These are phyloP conservation scores for Colletotrichum orbiculare DNA, from an alignment of 2,329 filamentous ascomycete species.

Conservation along the genomic window DNA sequence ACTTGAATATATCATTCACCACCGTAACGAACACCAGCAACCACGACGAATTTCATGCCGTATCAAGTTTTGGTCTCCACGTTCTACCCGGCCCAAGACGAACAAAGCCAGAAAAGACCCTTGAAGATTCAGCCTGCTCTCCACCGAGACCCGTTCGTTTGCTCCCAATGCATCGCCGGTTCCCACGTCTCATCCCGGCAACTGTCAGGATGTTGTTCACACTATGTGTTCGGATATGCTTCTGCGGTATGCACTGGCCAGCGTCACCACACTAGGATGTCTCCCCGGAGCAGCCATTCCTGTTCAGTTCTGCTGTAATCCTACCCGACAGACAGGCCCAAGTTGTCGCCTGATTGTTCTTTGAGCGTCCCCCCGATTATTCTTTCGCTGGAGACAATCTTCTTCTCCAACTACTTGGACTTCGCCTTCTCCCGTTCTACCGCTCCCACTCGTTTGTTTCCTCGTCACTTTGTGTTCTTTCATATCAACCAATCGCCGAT, in stretches of 20 bases:
- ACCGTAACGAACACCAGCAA: too few species aligned
- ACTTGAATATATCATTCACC: too few species aligned
- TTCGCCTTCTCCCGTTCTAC: constrained; percentile 18
- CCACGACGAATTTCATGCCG: neutral
- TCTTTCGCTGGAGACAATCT: neutral
- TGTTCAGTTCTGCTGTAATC: constrained; percentile 29
- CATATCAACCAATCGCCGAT: neutral
- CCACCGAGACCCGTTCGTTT: constrained; percentile 15
- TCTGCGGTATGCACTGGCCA: constrained; percentile 27
- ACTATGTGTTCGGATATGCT: neutral
- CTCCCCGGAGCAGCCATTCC: constrained; percentile 32
- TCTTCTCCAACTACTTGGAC: neutral
- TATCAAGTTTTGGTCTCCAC: neutral
- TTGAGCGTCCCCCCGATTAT: constrained; percentile 16
- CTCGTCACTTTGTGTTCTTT: constrained; percentile 1
- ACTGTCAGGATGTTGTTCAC: constrained; percentile 29
- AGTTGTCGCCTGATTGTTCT: constrained; percentile 33
- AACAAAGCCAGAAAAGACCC: constrained; percentile 7
- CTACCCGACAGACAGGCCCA: constrained; percentile 16
- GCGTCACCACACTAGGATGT: constrained; percentile 29
- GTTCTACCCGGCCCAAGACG: neutral
- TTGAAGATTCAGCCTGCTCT: constrained; percentile 6
- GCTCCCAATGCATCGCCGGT: constrained; percentile 19
- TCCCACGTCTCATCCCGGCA: constrained; percentile 28
- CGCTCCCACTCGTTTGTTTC: constrained; percentile 16